A percentile compares a stretch with the other conserved stretches of the same genome.
phyloP scores from a whole-genome alignment of 176 grass and related monocot genomes.

The Calamus simplicifolius region DNA sequence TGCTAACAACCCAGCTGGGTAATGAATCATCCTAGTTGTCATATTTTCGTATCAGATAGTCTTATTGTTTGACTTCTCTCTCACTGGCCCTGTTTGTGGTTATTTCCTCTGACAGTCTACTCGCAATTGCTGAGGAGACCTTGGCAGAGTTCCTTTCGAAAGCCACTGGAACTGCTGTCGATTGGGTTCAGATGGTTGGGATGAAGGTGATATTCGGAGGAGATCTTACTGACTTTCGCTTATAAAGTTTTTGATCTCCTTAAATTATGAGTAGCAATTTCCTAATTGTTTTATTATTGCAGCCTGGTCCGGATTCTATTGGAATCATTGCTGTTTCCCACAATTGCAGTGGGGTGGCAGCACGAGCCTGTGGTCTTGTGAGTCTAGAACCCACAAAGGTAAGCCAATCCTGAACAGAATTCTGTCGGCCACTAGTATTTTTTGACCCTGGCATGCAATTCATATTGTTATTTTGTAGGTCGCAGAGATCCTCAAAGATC shows the following conservation, averaged over 20 bases:
- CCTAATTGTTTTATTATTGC: no score
- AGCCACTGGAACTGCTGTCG: conserved; percentile 90
- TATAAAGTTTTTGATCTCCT: no score
- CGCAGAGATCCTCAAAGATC: conserved; percentile 8
- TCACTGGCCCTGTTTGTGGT: conserved; percentile 1
- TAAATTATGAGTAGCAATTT: no score
- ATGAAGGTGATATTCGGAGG: conserved; percentile 61
- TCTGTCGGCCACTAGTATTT: no score
- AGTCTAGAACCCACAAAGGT: no score
- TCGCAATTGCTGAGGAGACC: conserved; percentile 92
- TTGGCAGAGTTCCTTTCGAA: conserved; percentile 98
- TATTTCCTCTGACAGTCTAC: conserved; percentile 1
- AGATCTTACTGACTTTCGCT: no score
- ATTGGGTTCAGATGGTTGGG: conserved; percentile 99
- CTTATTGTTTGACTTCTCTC: background rate
- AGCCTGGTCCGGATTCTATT: conserved; percentile 13
- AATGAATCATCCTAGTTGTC: conserved; percentile 10
- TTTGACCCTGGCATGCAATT: no score
- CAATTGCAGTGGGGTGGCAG: conserved; percentile 11
- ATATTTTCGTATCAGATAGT: background rate
- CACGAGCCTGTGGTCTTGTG: conserved; percentile 5
- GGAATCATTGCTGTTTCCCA: conserved; percentile 14
- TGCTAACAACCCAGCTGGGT: conserved; percentile 93
- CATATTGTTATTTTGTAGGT: conserved; percentile 1
- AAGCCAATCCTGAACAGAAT: no score